A percentile compares a stretch with the other conserved stretches of the same genome.
phyloP scores from a whole-genome alignment of 768 basidiomycete species.

The Leccinum subtestaceum region DNA sequence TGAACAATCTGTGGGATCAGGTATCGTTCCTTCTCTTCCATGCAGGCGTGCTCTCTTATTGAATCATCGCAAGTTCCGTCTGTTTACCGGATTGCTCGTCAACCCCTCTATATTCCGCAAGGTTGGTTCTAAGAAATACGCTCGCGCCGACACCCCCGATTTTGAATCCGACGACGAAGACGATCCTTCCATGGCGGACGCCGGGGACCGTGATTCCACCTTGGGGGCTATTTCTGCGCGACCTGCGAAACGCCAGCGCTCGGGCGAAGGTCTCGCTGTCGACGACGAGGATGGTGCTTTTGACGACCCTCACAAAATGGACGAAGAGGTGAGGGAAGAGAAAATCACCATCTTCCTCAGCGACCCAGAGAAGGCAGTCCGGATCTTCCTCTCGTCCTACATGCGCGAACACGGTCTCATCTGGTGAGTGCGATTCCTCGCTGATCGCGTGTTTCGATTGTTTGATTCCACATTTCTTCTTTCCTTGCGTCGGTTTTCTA shows the following conservation, averaged over 20 bases:
- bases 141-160: constrained; percentile 34
- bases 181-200: constrained; percentile 11
- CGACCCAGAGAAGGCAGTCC: constrained; percentile 56
- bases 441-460: neutral
- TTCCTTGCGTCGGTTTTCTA: constrained; percentile 18
- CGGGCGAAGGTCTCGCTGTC: constrained; percentile 9
- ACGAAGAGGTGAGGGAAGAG: constrained; percentile 40
- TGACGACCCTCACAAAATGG: constrained; percentile 31
- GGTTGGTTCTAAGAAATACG: constrained; percentile 26
- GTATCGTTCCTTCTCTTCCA: constrained; percentile 37
- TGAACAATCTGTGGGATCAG: constrained; percentile 60
- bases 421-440: constrained; percentile 45
- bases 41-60: constrained; percentile 2
- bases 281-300: constrained; percentile 35
- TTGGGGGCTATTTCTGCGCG: constrained; percentile 3
- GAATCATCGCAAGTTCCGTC: constrained; percentile 45
- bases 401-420: constrained; percentile 66
- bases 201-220: neutral
- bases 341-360: constrained; percentile 53
- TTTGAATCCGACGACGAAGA: constrained; percentile 34
- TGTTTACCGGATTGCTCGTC: constrained; percentile 57
- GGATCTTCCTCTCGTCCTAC: constrained; percentile 68
- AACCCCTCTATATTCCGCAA: constrained; percentile 40
- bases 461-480: neutral
- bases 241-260: constrained; percentile 27